Percentiles rank a stretch among this genome's conserved stretches.
phyloP scores from a whole-genome alignment of 1,139 yeast species.

The Trichomonascaceae sp. region DNA sequence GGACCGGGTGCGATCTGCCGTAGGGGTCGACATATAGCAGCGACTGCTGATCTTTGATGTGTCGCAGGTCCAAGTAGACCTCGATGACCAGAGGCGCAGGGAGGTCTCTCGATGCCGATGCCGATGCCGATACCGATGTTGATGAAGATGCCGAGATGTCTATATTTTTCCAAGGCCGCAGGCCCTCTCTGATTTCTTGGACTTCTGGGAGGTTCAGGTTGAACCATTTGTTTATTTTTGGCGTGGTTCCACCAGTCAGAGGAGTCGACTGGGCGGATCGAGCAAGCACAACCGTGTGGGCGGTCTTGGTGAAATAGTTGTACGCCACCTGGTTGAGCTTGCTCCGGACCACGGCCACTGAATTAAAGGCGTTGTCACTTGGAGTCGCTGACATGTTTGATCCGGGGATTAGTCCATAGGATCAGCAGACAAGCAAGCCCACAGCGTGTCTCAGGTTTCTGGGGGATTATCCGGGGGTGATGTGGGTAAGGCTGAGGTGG shows the following conservation, averaged over 20 bases:
- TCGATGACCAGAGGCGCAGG: constrained; percentile 79
- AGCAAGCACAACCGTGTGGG: constrained; percentile 42
- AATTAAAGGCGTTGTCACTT: too few relatives aligned
- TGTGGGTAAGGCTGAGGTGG: too few relatives aligned
- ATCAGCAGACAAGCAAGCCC: too few relatives aligned
- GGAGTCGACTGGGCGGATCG: constrained; percentile 16
- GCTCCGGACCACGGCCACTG: too few relatives aligned
- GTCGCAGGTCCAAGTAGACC: constrained; percentile 61
- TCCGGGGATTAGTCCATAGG: too few relatives aligned
- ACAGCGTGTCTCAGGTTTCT: too few relatives aligned
- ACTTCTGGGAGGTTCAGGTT: constrained; percentile 29
- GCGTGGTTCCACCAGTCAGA: constrained; percentile 6
- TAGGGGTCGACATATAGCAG: constrained; percentile 44
- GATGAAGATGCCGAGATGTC: constrained; percentile 41
- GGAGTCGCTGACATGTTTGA: too few relatives aligned
- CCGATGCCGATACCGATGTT: constrained; percentile 6
- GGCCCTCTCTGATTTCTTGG: constrained; percentile 41
- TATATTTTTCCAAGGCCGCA: constrained; percentile 44
- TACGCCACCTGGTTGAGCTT: constrained; percentile 12
- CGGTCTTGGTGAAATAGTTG: constrained; percentile 61
- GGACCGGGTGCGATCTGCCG: constrained; percentile 37
- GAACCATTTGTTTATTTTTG: constrained; percentile 25
- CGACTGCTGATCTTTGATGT: constrained; percentile 45
- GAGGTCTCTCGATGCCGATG: constrained; percentile 11
- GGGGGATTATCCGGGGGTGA: too few relatives aligned